Conservation (phyloP, 345 rosid genomes). For the Eucalyptus leucophloia region DNA sequence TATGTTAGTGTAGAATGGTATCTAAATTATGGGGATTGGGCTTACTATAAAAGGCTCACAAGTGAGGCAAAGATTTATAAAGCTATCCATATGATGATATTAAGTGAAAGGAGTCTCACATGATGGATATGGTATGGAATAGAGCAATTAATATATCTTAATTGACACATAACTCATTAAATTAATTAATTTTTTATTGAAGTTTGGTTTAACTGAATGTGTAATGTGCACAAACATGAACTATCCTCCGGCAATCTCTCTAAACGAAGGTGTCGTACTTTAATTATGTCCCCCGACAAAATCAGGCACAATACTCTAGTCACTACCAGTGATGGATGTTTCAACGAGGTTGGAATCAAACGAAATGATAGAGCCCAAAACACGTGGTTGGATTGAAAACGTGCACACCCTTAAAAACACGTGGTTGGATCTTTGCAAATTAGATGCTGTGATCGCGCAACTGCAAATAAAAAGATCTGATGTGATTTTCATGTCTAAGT, state of each 20-base stretch:
- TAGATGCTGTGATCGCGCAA: background rate
- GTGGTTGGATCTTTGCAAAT: background rate
- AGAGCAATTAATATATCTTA: too few species aligned
- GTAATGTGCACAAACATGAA: background rate
- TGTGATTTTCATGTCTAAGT: background rate
- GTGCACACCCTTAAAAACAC: background rate
- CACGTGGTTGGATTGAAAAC: background rate
- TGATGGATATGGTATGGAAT: too few species aligned
- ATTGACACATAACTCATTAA: too few species aligned
- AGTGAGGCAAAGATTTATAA: too few species aligned
- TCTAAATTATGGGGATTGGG: too few species aligned
- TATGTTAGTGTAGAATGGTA: too few species aligned
- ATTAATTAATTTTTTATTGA: too few species aligned
- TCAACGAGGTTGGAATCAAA: background rate
- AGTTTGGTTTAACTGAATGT: background rate
- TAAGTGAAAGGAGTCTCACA: too few species aligned
- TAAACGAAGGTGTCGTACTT: background rate
- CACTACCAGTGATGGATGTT: background rate
- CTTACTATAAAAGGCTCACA: too few species aligned
- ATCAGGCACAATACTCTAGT: background rate
- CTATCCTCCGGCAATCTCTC: background rate
- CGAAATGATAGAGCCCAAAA: background rate
- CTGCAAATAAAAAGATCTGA: background rate
- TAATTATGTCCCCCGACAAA: background rate
- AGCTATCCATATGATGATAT: too few species aligned